Evolutionary conservation across 306 rosid genomes (phyloP).

Genomic region (Fragaria iinumae): DNA sequence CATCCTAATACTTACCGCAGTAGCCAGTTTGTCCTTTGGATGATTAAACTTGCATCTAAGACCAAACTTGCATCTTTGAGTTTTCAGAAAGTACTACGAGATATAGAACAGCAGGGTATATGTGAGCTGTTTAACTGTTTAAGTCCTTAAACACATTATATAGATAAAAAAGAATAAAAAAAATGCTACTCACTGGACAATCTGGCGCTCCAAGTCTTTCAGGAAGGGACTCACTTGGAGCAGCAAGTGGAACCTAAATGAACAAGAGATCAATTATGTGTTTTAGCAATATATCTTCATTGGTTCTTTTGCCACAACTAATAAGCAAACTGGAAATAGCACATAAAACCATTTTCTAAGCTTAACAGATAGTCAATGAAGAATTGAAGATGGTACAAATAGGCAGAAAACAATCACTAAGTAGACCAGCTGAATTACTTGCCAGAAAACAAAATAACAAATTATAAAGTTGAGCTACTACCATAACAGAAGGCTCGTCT

Average conservation of each 20-base stretch:
- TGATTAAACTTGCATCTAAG: slow-evolving; percentile 89
- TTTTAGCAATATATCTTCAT: not conserved
- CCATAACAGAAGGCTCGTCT: not conserved
- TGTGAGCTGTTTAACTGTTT: slow-evolving; percentile 17
- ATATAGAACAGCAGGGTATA: slow-evolving; percentile 23
- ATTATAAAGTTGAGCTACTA: not conserved
- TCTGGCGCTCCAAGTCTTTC: slow-evolving; percentile 91
- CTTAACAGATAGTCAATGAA: not conserved
- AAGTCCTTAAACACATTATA: slow-evolving; percentile 25
- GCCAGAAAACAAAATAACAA: not conserved
- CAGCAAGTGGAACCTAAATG: slow-evolving; percentile 63
- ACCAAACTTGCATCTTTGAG: slow-evolving; percentile 96
- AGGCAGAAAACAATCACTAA: not conserved
- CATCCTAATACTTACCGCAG: slow-evolving; percentile 30
- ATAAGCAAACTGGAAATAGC: not conserved
- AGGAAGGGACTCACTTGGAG: slow-evolving; percentile 65
- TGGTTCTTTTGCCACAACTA: not conserved
- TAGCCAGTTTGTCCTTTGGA: slow-evolving; percentile 51
- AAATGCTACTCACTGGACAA: slow-evolving; percentile 77
- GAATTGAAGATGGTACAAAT: not conserved
- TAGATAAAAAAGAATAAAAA: not conserved
- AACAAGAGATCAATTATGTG: slow-evolving; percentile 22
- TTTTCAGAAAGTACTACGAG: slow-evolving; percentile 81
- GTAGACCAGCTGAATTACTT: not conserved
- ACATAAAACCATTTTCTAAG: not conserved